Percentiles rank a stretch among this genome's conserved stretches.
These are phyloP conservation scores for Hypholoma sublateritium DNA, from an alignment of 768 basidiomycete genomes.

Conservation along the genomic window DNA sequence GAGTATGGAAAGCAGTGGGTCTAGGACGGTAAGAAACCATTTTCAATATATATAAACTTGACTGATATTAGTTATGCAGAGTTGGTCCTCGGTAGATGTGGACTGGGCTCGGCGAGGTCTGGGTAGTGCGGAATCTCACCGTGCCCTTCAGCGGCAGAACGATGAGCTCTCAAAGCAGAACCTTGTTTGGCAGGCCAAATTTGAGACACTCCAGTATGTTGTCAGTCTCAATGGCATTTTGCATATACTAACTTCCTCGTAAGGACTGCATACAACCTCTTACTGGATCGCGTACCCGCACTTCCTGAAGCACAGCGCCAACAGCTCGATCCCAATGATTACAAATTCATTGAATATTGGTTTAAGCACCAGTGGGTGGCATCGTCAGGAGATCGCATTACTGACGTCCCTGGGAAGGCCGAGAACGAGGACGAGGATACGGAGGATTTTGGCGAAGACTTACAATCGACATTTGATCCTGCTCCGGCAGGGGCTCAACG, in stretches of 20 bases:
- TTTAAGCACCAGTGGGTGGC: conserved; percentile 4
- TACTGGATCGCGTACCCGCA: not conserved
- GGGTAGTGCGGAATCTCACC: not conserved
- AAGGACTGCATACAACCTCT: conserved; percentile 3
- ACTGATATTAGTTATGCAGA: not conserved
- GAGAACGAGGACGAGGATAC: not conserved
- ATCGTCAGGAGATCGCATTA: not conserved
- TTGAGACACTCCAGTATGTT: conserved; percentile 7
- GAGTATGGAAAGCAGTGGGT: not conserved
- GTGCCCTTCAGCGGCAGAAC: conserved; percentile 3
- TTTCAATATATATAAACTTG: not conserved
- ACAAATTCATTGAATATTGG: conserved; percentile 2
- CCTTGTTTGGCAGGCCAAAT: not conserved
- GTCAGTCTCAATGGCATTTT: not conserved
- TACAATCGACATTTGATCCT: not conserved
- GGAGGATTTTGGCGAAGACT: not conserved
- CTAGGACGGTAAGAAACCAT: not conserved
- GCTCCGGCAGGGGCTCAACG: not conserved
- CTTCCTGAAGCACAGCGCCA: not conserved
- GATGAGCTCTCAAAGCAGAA: conserved; percentile 2
- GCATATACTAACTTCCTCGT: not conserved
- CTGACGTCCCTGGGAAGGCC: not conserved
- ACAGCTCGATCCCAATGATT: not conserved
- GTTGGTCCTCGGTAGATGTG: conserved; percentile 3
- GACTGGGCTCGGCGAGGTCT: not conserved